A percentile compares a stretch with the other conserved stretches of the same genome.
phyloP scores from a whole-genome alignment of 345 rosid genomes.

The Erucastrum elatum region DNA sequence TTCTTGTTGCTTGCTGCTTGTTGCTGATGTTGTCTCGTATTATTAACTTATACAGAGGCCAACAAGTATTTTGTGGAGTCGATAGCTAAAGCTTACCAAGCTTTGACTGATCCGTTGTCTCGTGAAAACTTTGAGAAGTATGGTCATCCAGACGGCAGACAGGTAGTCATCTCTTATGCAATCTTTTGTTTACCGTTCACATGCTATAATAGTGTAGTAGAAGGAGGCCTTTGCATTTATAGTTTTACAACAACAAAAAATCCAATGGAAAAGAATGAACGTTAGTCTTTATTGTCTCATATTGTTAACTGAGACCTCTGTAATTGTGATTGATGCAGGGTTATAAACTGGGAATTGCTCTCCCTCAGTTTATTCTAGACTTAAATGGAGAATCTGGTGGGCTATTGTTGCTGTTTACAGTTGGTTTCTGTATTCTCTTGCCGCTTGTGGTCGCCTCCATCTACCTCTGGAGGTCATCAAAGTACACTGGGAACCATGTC shows the following conservation, averaged over 20 bases:
- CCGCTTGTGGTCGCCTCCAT: slow-evolving; percentile 87
- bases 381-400: slow-evolving; percentile 94
- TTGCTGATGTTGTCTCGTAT: not conserved
- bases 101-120: slow-evolving; percentile 86
- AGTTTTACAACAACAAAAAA: no score
- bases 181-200: not conserved
- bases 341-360: slow-evolving; percentile 96
- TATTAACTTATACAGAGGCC: slow-evolving; percentile 59
- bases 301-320: not conserved
- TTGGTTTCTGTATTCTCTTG: slow-evolving; percentile 90
- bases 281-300: not conserved
- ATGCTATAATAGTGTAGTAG: not conserved
- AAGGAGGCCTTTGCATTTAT: no score
- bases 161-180: slow-evolving; percentile 46
- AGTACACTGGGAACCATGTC: slow-evolving; percentile 89
- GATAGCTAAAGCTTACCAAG: slow-evolving; percentile 96
- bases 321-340: slow-evolving; percentile 56
- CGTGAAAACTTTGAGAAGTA: slow-evolving; percentile 98
- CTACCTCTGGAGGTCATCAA: slow-evolving; percentile 91
- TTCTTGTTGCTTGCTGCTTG: not conserved
- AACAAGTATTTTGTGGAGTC: slow-evolving; percentile 79
- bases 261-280: no score
- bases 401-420: slow-evolving; percentile 81
- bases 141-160: slow-evolving; percentile 99
- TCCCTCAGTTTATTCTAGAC: slow-evolving; percentile 83